Evolutionary conservation across 2,329 filamentous ascomycete species (phyloP).

Genomic region (Oidium heveae): DNA sequence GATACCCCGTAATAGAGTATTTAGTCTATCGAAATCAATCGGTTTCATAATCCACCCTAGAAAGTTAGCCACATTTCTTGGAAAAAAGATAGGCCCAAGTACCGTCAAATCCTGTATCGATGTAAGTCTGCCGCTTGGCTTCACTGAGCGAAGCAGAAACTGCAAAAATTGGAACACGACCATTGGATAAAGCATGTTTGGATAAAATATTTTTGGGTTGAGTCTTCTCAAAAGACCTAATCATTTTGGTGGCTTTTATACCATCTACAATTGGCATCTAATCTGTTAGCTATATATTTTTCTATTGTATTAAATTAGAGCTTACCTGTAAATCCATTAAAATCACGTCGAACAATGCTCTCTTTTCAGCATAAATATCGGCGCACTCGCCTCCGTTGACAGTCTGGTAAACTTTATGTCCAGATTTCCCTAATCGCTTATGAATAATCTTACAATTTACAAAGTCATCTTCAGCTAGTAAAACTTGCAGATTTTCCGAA

Average conservation of each 20-base stretch:
- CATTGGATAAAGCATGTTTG: slow-evolving; percentile 29
- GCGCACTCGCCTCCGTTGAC: slow-evolving; percentile 73
- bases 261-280: slow-evolving; percentile 93
- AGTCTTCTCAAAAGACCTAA: slow-evolving; percentile 42
- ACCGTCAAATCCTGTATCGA: slow-evolving; percentile 60
- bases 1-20: slow-evolving; percentile 6
- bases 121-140: slow-evolving; percentile 39
- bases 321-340: slow-evolving; percentile 83
- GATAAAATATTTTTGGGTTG: slow-evolving; percentile 27
- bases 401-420: slow-evolving; percentile 46
- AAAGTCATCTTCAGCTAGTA: slow-evolving; percentile 73
- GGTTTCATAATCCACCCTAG: slow-evolving; percentile 10
- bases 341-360: slow-evolving; percentile 45
- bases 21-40: slow-evolving; percentile 6
- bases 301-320: slow-evolving; percentile 2
- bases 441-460: slow-evolving; percentile 63
- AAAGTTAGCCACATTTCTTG: slow-evolving; percentile 4
- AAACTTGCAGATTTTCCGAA: slow-evolving; percentile 20
- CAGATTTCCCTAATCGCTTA: slow-evolving; percentile 53
- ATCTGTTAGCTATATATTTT: not conserved
- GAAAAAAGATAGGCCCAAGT: slow-evolving; percentile 25
- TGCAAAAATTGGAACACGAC: slow-evolving; percentile 57
- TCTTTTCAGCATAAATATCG: slow-evolving; percentile 36
- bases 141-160: slow-evolving; percentile 67
- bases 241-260: slow-evolving; percentile 58